phyloP scores from a whole-genome alignment of 345 rosid species.

The Eutrema yunnanense region DNA sequence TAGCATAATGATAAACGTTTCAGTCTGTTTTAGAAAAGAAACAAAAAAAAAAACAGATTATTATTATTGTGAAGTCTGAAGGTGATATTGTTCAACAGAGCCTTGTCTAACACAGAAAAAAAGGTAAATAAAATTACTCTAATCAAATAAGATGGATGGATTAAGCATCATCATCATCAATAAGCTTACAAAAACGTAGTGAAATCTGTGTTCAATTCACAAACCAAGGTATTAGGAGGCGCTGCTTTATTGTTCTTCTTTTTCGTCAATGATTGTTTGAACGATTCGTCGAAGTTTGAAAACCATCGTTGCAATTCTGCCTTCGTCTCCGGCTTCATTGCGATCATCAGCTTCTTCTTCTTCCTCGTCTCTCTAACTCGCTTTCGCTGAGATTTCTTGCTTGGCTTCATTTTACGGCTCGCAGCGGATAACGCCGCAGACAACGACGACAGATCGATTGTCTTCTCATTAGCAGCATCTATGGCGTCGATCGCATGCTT shows the following conservation, averaged over 20 bases:
- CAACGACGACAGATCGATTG: background rate
- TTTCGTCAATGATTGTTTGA: background rate
- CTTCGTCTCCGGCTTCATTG: background rate
- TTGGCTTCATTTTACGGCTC: background rate
- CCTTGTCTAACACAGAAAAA: no score
- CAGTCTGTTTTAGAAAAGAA: background rate
- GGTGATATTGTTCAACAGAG: no score
- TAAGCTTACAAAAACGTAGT: background rate
- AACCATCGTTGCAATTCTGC: background rate
- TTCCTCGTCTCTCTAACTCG: background rate
- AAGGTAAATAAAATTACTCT: no score
- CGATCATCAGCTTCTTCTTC: background rate
- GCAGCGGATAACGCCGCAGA: background rate
- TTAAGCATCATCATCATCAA: background rate
- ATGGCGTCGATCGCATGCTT: constrained; percentile 9
- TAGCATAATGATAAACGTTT: background rate
- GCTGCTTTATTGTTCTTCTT: background rate
- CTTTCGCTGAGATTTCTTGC: background rate
- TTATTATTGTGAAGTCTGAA: background rate
- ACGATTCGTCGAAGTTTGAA: background rate
- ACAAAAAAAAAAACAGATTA: background rate
- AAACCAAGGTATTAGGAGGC: background rate
- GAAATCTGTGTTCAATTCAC: background rate
- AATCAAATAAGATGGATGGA: no score
- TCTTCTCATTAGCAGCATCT: background rate